Conservation (phyloP, 1,139 yeast species). For the Scheffersomyces titani region DNA sequence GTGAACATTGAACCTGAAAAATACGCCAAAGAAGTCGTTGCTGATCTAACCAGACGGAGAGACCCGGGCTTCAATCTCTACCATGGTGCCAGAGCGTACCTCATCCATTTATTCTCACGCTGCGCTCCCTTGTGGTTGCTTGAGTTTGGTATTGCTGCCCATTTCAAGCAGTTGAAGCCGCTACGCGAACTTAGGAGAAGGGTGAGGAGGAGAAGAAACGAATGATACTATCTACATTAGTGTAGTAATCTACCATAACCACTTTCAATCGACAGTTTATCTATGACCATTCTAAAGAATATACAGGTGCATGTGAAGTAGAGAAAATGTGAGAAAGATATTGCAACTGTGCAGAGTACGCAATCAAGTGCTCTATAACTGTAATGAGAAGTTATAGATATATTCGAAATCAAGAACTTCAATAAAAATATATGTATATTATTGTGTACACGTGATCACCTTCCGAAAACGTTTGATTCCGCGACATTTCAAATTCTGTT, state of each 20-base stretch:
- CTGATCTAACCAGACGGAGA: slow-evolving; percentile 20
- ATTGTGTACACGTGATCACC: no score
- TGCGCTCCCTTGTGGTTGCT: slow-evolving; percentile 32
- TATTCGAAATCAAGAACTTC: no score
- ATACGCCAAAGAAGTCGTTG: slow-evolving; percentile 34
- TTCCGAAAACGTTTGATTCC: not conserved
- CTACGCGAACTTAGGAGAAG: slow-evolving; percentile 10
- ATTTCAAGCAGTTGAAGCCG: slow-evolving; percentile 33
- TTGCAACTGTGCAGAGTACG: no score
- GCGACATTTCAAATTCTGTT: not conserved
- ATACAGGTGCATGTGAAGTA: no score
- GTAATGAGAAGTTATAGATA: no score
- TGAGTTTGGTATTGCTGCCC: slow-evolving; percentile 25
- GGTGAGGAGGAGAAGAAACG: not conserved
- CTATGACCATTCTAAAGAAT: no score
- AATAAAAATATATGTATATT: no score
- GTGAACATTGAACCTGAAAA: slow-evolving; percentile 22
- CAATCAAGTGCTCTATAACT: no score
- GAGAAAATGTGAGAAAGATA: no score
- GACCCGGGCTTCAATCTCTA: slow-evolving; percentile 33
- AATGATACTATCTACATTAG: no score
- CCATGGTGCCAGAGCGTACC: slow-evolving; percentile 25
- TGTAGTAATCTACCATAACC: no score
- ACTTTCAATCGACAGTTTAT: no score
- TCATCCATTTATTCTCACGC: slow-evolving; percentile 23